These are phyloP conservation scores for Sclerotinia borealis DNA, from an alignment of 2,329 filamentous ascomycete genomes.

Conservation along the genomic window DNA sequence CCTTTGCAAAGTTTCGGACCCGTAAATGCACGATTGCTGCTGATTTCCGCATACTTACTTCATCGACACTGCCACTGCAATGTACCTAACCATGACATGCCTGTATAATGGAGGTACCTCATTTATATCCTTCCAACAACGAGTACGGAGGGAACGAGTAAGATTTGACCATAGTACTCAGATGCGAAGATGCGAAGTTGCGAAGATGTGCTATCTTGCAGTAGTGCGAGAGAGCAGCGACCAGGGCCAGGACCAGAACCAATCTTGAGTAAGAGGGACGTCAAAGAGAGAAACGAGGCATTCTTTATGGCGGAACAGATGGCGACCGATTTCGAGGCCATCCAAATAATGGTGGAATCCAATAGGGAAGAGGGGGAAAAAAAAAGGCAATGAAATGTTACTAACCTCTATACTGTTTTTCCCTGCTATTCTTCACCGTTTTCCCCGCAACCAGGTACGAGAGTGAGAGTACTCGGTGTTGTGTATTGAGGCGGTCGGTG, in stretches of 20 bases:
- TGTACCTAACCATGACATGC: background rate
- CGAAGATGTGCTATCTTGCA: background rate
- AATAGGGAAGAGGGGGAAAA: background rate
- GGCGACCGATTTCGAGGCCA: background rate
- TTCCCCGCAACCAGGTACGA: background rate
- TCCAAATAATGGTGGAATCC: background rate
- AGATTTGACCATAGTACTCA: background rate
- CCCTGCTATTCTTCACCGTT: background rate
- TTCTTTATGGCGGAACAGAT: constrained; percentile 8
- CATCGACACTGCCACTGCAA: constrained; percentile 7
- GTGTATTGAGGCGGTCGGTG: background rate
- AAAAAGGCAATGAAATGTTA: background rate
- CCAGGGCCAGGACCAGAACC: background rate
- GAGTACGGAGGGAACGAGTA: background rate
- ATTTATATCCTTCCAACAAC: background rate
- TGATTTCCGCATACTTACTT: background rate
- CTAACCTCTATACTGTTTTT: background rate
- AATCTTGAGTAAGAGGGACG: background rate
- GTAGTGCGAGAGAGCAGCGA: background rate
- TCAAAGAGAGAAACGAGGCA: background rate
- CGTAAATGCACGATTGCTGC: constrained; percentile 3
- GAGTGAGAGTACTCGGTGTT: background rate
- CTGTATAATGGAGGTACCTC: no score
- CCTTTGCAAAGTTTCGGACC: background rate
- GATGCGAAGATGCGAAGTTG: background rate